Base-by-base conservation (phyloP, 768 basidiomycete genomes). In the Leccinum pellstonianum region DNA sequence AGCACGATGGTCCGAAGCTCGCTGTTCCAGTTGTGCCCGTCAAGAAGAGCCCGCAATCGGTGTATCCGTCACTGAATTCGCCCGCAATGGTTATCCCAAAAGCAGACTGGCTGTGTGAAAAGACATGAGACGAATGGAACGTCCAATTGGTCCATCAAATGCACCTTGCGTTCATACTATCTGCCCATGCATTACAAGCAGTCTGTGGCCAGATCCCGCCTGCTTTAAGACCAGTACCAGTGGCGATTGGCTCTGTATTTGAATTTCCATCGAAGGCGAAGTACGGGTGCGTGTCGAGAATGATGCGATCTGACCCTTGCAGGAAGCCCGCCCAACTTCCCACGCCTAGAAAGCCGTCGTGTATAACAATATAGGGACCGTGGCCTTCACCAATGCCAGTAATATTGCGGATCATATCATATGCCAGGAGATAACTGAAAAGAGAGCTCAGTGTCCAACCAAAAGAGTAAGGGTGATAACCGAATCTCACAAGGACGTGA, bases 41-140 rank as follows among this genome's bases (percentile, higher is more conserved):
- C 62, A 77, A 75, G 70, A 70, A 83, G 53, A 81, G 74, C 12
- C 86, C 88, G 66, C 90, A 91, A 55, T 83, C 78, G 66, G 88
- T 91, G 65, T 78, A 80, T 10, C 84, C 87, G 2, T 79, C 79
- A 55, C 87, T 84, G 73, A 88, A 93, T 73, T 95, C 93, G 47
- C 91, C 93, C 1, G 85, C 85, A 25, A 87, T 68, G 14, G 85
- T 85, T 43, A 93, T 73, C 10, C 93, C 93, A 65, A 92, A 91
- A 8, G 74, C 70, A 59, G 66, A 73, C 69, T 71, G 82, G 69
- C 80, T 82, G 57, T 33, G 64, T 51, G 51, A 29, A 51, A 33
- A 23, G 51, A 54, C 25, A 19, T 61, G 33, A 60, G 55, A 54
- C 31, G 4, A 35, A 27, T 9, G 37, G 33, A 49, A 51, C 29